A percentile compares a stretch with the other conserved stretches of the same genome.
phyloP scores from a whole-genome alignment of 1,139 yeast genomes.

The Diutina mesorugosa region DNA sequence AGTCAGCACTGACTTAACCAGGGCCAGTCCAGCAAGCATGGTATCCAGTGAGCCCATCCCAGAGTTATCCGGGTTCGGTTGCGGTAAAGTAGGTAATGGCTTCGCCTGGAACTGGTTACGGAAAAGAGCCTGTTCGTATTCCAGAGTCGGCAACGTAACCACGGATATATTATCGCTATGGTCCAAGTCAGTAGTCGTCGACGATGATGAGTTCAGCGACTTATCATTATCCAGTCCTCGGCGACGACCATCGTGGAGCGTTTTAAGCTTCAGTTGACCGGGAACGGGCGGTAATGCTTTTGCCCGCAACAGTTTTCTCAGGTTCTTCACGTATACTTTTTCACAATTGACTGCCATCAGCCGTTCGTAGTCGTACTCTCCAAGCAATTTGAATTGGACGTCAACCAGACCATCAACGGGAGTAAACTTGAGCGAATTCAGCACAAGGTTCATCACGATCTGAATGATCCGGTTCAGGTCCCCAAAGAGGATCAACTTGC shows the following conservation, averaged over 20 bases:
- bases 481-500: slow-evolving; percentile 61
- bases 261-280: neutral
- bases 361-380: slow-evolving; percentile 49
- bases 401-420: slow-evolving; percentile 75
- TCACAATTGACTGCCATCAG: slow-evolving; percentile 19
- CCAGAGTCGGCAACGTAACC: slow-evolving; percentile 35
- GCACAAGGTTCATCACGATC: slow-evolving; percentile 75
- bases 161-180: slow-evolving; percentile 17
- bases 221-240: neutral
- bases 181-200: neutral
- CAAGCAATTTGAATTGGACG: slow-evolving; percentile 52
- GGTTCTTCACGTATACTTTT: slow-evolving; percentile 15
- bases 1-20: neutral
- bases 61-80: neutral
- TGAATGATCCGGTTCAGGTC: slow-evolving; percentile 83
- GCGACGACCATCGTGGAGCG: neutral
- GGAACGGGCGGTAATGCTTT: neutral
- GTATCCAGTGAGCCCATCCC: neutral
- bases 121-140: slow-evolving; percentile 42
- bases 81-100: slow-evolving; percentile 14
- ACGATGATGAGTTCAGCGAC: neutral
- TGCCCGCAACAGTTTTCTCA: neutral
- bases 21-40: neutral
- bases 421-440: slow-evolving; percentile 81
- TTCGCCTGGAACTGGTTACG: slow-evolving; percentile 31